Evolutionary conservation across 2,329 filamentous ascomycete genomes (phyloP), one percentile per base, ranked within the genome.

Genomic region (Paecilomyces sp.): DNA sequence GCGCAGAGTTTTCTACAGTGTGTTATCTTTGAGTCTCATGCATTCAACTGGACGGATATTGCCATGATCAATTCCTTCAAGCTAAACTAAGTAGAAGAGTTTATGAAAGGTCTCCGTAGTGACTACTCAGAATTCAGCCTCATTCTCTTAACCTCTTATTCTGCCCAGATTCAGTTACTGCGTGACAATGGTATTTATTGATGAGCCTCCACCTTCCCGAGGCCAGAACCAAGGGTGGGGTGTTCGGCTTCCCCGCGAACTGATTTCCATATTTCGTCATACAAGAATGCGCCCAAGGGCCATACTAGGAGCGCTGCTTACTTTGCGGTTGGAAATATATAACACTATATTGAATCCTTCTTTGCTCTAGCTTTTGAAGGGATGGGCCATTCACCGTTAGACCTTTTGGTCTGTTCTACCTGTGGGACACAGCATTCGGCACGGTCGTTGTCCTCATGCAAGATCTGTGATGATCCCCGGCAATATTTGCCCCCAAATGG

Each of bases 381-480:
- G 8, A 47, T 47, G 41, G 9, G 22, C 6, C 24, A 28, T 13
- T 33, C 58, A 31, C 30, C 57, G 15, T 57, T 65, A 52, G 69
- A 70, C 55, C 62, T 71, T 24, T 34, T 64, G 47, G 67, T 70
- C 60, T 71, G 69, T 56, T 60, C 64, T 22, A 68, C 67, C 22
- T 71, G 68, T 59, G 68, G 69, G 47, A 65, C 65, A 3, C 68
- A 72, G 54, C 67, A 66, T 59, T 57, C 62, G 4, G 24, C 15
- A 13, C 25, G 33, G n/a, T 55, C 64, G 4, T 58, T 59, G 34
- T 55, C 63, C n/a, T 64, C 68, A 13, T 72, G 69, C 62, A 66
- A 67, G 54, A 67, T 72, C 58, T 72, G 69, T 60, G 69, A 72
- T 63, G 69, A 72, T 59, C 68, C 69, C 3, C 64, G 69, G 11